Base-by-base conservation (phyloP, 2,329 filamentous ascomycete genomes). In the Cordyceps javanica region DNA sequence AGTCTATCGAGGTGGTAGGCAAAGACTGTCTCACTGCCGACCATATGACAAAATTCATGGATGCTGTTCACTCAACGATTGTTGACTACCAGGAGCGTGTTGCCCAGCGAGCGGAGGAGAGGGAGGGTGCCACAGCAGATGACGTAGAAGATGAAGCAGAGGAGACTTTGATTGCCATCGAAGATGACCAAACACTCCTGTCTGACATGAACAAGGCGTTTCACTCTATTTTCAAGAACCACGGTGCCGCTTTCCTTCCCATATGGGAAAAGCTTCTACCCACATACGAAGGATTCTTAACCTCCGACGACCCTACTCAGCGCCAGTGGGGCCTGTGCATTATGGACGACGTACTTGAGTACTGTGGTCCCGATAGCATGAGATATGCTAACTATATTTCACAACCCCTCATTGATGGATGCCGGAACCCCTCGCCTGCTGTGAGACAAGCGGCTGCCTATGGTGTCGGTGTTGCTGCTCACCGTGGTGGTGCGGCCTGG, bases 181-280 rank as follows among this genome's bases (percentile, higher is more conserved):
- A 99, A 72, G 94, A 99, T 65, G 94, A 99, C 69, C 93, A 97
- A 74, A 96, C 91, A 23, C 81, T 99, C 19, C 82, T 99, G 44
- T 96, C 92, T 2, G 94, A 99, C 69, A 99, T 99, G 94, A 99
- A 99, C 83, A 99, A 99, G 79, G 93, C 94, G 0, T 99, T 96
- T 82, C 94, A 99, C 74, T 93, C 91, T 60, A 91, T 99, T 63
- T 99, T 99, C 82, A 97, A 97, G 79, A 92, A 96, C 75, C 91
- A 97, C 70, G 90, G 90, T 25, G 80, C 85, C 10, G 77, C 82
- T 11, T 99, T 99, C 79, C 80, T 99, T 55, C 88, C 86, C 5
- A 80, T 90, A 42, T 99, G 93, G 92, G 89, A 96, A 70, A 83
- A 85, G 55, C 80, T 99, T 25, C 85, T 96, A 71, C 77, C 82